phyloP scores from a whole-genome alignment of 1,284 basidiomycete species.

The Rugosomyces carneus region DNA sequence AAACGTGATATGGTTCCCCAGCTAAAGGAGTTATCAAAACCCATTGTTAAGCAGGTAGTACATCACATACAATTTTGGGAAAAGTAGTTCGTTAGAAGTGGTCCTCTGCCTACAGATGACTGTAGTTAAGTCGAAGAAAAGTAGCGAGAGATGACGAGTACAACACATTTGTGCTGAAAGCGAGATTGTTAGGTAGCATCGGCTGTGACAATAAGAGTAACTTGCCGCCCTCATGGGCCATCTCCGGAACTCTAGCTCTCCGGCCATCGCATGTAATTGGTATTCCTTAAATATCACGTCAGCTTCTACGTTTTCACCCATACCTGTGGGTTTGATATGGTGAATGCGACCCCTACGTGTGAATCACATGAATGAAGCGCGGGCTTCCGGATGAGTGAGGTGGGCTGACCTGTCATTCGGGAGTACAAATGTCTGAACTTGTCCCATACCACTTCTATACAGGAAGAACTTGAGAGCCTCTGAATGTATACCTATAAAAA shows the following conservation, averaged over 20 bases:
- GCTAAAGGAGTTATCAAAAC: slow-evolving; percentile 32
- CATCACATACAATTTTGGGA: slow-evolving; percentile 66
- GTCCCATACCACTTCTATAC: slow-evolving; percentile 24
- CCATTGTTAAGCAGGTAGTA: not conserved
- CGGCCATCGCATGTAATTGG: slow-evolving; percentile 53
- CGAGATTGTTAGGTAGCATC: not conserved
- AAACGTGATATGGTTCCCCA: slow-evolving; percentile 67
- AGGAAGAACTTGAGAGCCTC: slow-evolving; percentile 21
- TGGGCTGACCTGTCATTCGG: slow-evolving; percentile 41
- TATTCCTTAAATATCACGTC: slow-evolving; percentile 55
- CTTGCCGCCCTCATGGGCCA: slow-evolving; percentile 63
- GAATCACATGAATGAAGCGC: not conserved
- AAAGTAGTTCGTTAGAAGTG: slow-evolving; percentile 71
- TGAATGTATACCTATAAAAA: slow-evolving; percentile 26
- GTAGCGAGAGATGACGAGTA: not conserved
- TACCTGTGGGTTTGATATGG: slow-evolving; percentile 41
- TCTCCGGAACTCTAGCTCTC: slow-evolving; percentile 54
- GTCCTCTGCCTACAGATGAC: slow-evolving; percentile 48
- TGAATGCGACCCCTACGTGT: slow-evolving; percentile 54
- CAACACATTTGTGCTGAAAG: slow-evolving; percentile 58
- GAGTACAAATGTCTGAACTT: slow-evolving; percentile 37
- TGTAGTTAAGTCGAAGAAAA: not conserved
- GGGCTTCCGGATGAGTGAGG: not conserved
- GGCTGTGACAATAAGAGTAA: not conserved
- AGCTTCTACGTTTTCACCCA: slow-evolving; percentile 36